These are phyloP conservation scores for Cercospora zeina DNA, from an alignment of 2,329 filamentous ascomycete species.

Conservation along the genomic window DNA sequence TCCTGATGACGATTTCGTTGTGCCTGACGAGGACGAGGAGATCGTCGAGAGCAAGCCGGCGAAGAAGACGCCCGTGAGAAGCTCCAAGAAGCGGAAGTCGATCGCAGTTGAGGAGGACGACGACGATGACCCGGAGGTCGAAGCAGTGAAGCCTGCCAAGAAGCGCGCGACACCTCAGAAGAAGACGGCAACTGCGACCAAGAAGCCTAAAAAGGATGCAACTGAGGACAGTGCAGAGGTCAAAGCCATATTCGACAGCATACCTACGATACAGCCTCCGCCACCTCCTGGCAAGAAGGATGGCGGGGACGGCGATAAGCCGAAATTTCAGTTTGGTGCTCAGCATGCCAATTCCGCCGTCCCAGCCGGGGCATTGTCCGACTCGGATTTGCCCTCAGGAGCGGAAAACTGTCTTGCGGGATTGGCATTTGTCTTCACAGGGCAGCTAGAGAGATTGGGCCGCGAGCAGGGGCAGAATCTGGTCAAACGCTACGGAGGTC, in stretches of 20 bases:
- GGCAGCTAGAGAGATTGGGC: conserved; percentile 74
- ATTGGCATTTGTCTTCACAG: conserved; percentile 92
- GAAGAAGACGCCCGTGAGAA: conserved; percentile 40
- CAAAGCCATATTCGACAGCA: conserved; percentile 82
- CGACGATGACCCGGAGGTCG: conserved; percentile 49
- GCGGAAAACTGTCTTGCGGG: conserved; percentile 87
- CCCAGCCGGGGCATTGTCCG: conserved; percentile 63
- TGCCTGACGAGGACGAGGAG: conserved; percentile 48
- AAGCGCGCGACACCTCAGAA: conserved; percentile 50
- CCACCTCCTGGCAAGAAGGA: conserved; percentile 68
- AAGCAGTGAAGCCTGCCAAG: conserved; percentile 55
- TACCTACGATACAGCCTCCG: conserved; percentile 78
- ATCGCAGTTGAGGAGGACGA: conserved; percentile 58
- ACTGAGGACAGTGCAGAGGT: conserved; percentile 68
- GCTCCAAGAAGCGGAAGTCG: conserved; percentile 58
- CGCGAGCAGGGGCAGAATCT: conserved; percentile 82
- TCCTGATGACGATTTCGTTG: conserved; percentile 48
- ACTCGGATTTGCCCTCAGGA: conserved; percentile 74
- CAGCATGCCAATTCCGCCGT: conserved; percentile 51
- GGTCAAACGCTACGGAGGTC: conserved; percentile 92
- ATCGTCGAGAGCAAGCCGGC: conserved; percentile 44
- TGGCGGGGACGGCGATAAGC: conserved; percentile 43
- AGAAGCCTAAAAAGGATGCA: conserved; percentile 64
- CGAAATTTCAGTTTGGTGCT: conserved; percentile 78
- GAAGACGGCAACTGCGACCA: conserved; percentile 58